Evolutionary conservation across 139 green algal species (phyloP).

Genomic region (Volvox africanus): DNA sequence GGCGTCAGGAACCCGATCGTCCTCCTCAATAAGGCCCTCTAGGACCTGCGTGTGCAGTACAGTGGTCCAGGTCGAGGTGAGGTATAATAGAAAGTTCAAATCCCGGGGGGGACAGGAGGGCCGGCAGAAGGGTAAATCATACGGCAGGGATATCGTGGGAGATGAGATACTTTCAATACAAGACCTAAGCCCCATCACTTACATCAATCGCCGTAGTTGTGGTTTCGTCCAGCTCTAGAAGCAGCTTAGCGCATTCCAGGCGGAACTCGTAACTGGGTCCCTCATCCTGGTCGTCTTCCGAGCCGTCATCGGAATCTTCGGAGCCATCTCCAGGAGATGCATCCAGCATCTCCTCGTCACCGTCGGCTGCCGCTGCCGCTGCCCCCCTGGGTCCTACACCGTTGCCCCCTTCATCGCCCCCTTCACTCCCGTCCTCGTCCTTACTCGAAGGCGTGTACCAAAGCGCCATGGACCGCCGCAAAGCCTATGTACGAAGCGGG

Average conservation of each 20-base stretch:
- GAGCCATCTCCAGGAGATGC: neutral
- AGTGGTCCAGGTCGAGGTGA: neutral
- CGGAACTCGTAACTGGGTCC: conserved; percentile 86
- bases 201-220: conserved; percentile 77
- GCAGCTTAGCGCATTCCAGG: conserved; percentile 88
- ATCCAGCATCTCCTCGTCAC: neutral
- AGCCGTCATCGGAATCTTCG: conserved; percentile 54
- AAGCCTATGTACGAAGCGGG: conserved; percentile 65
- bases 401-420: conserved; percentile 32
- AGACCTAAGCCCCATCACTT: neutral
- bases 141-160: no score
- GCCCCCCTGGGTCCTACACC: neutral
- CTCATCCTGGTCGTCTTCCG: conserved; percentile 55
- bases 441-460: conserved; percentile 70
- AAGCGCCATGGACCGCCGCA: conserved; percentile 79
- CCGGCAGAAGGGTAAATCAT: no score
- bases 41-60: conserved; percentile 66
- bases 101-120: no score
- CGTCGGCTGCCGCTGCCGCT: neutral
- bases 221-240: conserved; percentile 87
- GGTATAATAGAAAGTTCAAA: no score
- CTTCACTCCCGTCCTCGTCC: conserved; percentile 40
- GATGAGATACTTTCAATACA: neutral
- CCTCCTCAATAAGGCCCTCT: conserved; percentile 81
- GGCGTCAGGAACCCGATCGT: conserved; percentile 82